These are phyloP conservation scores for Wickerhamiella infanticola DNA, from an alignment of 1,139 yeast species.

Conservation along the genomic window DNA sequence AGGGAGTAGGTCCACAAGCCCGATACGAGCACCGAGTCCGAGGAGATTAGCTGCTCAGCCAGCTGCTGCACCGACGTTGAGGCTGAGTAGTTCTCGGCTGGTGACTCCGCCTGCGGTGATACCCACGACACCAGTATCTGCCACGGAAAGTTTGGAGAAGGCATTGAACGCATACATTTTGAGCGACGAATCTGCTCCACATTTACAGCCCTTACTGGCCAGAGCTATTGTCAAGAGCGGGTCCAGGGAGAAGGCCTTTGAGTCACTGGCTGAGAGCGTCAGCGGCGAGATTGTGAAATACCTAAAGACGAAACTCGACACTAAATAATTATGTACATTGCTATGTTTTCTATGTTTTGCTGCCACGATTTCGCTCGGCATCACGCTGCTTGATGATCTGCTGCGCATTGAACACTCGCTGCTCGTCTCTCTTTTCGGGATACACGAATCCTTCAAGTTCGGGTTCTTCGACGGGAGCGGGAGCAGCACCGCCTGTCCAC, in stretches of 20 bases:
- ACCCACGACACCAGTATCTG: background rate
- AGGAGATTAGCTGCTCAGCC: too few relatives aligned
- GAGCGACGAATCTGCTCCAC: background rate
- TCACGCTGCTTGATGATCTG: background rate
- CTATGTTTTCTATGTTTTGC: background rate
- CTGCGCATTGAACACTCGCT: background rate
- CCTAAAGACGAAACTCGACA: background rate
- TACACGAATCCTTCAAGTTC: background rate
- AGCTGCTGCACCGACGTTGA: too few relatives aligned
- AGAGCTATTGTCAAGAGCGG: background rate
- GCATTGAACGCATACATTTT: background rate
- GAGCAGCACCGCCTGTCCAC: slow-evolving; percentile 9
- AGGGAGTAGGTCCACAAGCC: too few relatives aligned
- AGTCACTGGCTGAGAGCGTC: background rate
- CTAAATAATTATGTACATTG: background rate
- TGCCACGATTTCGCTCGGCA: background rate
- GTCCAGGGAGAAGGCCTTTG: background rate
- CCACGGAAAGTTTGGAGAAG: background rate
- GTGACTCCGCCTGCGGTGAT: too few relatives aligned
- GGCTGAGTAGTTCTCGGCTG: too few relatives aligned
- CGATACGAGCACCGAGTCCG: too few relatives aligned
- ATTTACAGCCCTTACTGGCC: background rate
- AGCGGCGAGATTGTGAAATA: background rate
- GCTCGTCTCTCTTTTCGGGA: background rate
- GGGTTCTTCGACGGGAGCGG: background rate